phyloP scores from a whole-genome alignment of 805 yeast genomes.

The Zygoascus tannicola region DNA sequence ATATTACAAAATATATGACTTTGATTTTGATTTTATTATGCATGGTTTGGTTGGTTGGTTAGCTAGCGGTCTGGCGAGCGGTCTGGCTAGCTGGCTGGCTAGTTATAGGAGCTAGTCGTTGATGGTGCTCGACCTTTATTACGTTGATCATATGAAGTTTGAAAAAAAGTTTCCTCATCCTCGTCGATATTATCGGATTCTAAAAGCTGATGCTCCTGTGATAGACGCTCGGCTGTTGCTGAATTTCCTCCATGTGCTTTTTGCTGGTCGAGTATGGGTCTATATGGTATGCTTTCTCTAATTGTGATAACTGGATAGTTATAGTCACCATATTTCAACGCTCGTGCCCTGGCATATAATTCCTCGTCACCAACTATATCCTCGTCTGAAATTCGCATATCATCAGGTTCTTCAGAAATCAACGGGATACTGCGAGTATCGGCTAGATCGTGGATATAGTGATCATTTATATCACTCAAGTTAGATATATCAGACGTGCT shows the following conservation, averaged over 20 bases:
- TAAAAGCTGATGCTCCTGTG: slow-evolving; percentile 16
- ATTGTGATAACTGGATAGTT: slow-evolving; percentile 35
- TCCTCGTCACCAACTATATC: slow-evolving; percentile 22
- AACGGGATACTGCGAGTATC: not conserved
- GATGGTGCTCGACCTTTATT: not conserved
- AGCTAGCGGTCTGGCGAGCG: no score
- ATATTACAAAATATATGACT: no score
- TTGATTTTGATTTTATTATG: not conserved
- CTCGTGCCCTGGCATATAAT: slow-evolving; percentile 27
- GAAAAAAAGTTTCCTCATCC: slow-evolving; percentile 7
- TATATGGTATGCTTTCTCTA: slow-evolving; percentile 18
- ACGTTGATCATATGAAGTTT: not conserved
- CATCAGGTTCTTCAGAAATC: not conserved
- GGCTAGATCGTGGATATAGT: no score
- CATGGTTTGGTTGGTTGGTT: slow-evolving; percentile 2
- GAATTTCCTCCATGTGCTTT: slow-evolving; percentile 11
- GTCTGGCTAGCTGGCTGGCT: slow-evolving; percentile 1
- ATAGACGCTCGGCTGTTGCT: slow-evolving; percentile 5
- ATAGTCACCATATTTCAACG: slow-evolving; percentile 32
- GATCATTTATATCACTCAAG: no score
- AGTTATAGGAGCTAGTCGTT: not conserved
- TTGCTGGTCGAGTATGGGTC: slow-evolving; percentile 14
- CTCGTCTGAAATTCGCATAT: not conserved
- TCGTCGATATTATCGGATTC: slow-evolving; percentile 11
- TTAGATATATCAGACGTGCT: not conserved